phyloP scores from a whole-genome alignment of 441 rosid species.

The Biscutella laevigata region DNA sequence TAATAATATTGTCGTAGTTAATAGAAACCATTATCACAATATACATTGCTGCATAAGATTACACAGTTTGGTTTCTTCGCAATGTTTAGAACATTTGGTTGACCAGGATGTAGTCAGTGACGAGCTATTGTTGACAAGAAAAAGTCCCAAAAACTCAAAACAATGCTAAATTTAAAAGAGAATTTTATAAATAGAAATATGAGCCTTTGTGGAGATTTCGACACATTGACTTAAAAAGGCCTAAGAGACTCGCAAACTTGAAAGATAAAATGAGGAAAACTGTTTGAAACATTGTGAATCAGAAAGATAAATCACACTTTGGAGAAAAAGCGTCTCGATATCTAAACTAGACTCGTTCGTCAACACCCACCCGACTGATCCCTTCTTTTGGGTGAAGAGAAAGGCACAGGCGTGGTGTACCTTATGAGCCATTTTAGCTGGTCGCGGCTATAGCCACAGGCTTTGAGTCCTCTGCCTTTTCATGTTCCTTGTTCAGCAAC shows the following conservation, averaged over 20 bases:
- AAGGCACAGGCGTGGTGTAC: no score
- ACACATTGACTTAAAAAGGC: conserved; percentile 23
- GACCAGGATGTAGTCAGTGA: no score
- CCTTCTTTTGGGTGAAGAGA: conserved; percentile 1
- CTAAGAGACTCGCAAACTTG: conserved; percentile 11
- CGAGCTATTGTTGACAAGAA: no score
- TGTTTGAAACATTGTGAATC: conserved; percentile 11
- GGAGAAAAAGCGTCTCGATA: not conserved
- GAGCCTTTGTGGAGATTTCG: conserved; percentile 21
- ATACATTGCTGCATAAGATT: no score
- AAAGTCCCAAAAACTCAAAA: no score
- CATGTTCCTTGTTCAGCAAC: conserved; percentile 59
- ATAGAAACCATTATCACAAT: no score
- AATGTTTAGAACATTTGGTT: no score
- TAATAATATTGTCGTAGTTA: no score
- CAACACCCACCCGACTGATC: not conserved
- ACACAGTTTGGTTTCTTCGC: no score
- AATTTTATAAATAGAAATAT: not conserved
- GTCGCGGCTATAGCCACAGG: conserved; percentile 40
- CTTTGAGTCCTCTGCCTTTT: conserved; percentile 48
- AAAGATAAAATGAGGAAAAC: not conserved
- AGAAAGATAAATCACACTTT: not conserved
- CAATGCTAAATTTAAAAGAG: no score
- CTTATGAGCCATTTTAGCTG: conserved; percentile 20
- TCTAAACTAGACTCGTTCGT: conserved; percentile 7